phyloP scores from a whole-genome alignment of 805 yeast genomes.

The Komagataella pastoris region DNA sequence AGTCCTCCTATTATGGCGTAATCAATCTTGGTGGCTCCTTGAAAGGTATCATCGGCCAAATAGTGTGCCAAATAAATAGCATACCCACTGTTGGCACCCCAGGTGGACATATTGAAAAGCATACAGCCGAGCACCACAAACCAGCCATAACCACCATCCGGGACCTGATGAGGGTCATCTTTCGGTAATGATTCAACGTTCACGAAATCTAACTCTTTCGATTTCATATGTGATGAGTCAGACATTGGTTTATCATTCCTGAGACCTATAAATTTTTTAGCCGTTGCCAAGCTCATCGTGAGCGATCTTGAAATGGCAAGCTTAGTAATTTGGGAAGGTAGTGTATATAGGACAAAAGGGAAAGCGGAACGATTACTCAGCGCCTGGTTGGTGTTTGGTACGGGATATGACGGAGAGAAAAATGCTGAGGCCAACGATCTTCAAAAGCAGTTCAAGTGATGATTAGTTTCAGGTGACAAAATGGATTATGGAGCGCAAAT shows the following conservation, averaged over 20 bases:
- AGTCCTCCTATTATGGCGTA: conserved; percentile 61
- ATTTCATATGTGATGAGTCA: neutral
- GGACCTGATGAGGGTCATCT: conserved; percentile 13
- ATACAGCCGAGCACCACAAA: conserved; percentile 38
- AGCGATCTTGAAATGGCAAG: too few relatives aligned
- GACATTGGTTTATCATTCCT: neutral
- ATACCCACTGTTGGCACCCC: conserved; percentile 66
- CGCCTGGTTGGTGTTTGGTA: too few relatives aligned
- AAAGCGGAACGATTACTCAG: too few relatives aligned
- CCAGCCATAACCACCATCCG: conserved; percentile 67
- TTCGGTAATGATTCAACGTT: neutral
- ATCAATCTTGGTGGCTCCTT: conserved; percentile 42
- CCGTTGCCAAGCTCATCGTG: neutral
- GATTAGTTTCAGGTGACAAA: too few relatives aligned
- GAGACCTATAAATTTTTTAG: neutral
- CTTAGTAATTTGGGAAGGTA: too few relatives aligned
- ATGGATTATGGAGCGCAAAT: too few relatives aligned
- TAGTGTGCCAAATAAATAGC: conserved; percentile 52
- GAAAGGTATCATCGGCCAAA: conserved; percentile 32
- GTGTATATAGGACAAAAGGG: too few relatives aligned
- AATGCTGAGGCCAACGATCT: neutral
- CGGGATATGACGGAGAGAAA: too few relatives aligned
- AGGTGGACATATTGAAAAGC: conserved; percentile 41
- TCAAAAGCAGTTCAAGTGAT: neutral
- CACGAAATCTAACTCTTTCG: neutral